These are phyloP conservation scores for Globisporangium rhizosaccharum DNA, from an alignment of 352 stramenopile genomes.

Conservation along the genomic window DNA sequence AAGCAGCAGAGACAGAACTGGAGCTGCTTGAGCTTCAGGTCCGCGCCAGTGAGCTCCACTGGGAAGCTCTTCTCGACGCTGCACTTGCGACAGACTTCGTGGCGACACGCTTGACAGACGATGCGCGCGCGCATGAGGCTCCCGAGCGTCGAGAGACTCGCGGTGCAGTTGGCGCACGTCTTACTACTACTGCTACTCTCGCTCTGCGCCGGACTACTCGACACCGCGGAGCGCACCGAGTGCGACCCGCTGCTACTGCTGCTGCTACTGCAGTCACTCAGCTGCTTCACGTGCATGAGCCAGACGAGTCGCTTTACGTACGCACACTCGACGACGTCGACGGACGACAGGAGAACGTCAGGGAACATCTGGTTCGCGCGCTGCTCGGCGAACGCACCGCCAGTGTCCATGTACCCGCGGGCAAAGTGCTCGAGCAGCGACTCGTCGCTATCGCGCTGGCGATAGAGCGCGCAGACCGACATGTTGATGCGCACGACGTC, in stretches of 20 bases:
- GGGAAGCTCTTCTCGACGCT: conserved; percentile 11
- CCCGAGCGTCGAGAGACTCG: not conserved
- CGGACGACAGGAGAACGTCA: not conserved
- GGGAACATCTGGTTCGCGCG: too few species aligned
- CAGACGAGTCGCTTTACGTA: conserved; percentile 1
- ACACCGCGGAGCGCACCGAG: too few species aligned
- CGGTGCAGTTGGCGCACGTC: conserved; percentile 3
- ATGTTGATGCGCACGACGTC: conserved; percentile 10
- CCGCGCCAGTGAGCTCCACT: not conserved
- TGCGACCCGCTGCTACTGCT: not conserved
- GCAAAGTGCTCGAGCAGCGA: too few species aligned
- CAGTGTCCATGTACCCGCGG: too few species aligned
- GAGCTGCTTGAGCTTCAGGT: conserved; percentile 3
- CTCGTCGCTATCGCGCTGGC: too few species aligned
- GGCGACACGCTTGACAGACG: conserved; percentile 4
- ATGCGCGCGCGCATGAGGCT: not conserved
- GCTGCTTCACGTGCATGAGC: too few species aligned
- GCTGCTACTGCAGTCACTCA: too few species aligned
- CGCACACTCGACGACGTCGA: conserved; percentile 6
- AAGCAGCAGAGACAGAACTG: conserved; percentile 11
- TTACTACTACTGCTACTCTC: too few species aligned
- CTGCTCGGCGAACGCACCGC: too few species aligned
- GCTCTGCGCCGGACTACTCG: too few species aligned
- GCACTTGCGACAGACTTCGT: conserved; percentile 11
- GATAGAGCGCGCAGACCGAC: conserved; percentile 5